Evolutionary conservation across 192 early-diverging fungal genomes (phyloP).

Genomic region (Haplosporangium gracile): DNA sequence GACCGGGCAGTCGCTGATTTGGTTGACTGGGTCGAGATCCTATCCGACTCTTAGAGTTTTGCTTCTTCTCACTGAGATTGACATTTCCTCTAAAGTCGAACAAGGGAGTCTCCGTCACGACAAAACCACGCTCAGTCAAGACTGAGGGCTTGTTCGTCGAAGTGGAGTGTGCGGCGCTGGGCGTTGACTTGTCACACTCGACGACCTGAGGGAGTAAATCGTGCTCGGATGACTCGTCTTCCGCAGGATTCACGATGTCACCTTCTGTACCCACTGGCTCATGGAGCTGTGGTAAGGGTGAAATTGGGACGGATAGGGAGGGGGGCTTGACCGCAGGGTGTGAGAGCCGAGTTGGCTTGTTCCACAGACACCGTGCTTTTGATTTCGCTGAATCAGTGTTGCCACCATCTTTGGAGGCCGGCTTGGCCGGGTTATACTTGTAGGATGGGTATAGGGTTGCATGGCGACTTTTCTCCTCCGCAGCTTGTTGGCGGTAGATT

Average conservation of each 20-base stretch:
- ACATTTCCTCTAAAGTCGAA: slow-evolving; percentile 29
- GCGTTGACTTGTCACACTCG: not conserved
- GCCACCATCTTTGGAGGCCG: not conserved
- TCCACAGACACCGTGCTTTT: not conserved
- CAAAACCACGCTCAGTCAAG: not conserved
- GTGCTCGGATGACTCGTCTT: not conserved
- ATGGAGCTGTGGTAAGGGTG: not conserved
- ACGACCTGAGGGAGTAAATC: not conserved
- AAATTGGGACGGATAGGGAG: too few relatives aligned
- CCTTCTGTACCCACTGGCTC: not conserved
- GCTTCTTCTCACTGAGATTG: slow-evolving; percentile 2
- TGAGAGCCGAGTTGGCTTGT: not conserved
- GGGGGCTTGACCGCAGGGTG: not conserved
- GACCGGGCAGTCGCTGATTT: too few relatives aligned
- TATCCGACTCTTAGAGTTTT: not conserved
- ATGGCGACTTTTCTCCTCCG: slow-evolving; percentile 61
- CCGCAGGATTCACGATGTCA: not conserved
- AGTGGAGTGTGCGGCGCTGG: not conserved
- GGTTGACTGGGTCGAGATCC: not conserved
- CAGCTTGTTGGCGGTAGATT: slow-evolving; percentile 61
- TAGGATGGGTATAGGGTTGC: slow-evolving; percentile 58
- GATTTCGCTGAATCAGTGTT: not conserved
- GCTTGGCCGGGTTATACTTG: slow-evolving; percentile 56
- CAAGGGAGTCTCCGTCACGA: slow-evolving; percentile 32
- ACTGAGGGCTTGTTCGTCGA: not conserved